Evolutionary conservation across 192 early-diverging fungal species (phyloP), one percentile per base, ranked within the genome.

Genomic region (Cetraspora pellucida): DNA sequence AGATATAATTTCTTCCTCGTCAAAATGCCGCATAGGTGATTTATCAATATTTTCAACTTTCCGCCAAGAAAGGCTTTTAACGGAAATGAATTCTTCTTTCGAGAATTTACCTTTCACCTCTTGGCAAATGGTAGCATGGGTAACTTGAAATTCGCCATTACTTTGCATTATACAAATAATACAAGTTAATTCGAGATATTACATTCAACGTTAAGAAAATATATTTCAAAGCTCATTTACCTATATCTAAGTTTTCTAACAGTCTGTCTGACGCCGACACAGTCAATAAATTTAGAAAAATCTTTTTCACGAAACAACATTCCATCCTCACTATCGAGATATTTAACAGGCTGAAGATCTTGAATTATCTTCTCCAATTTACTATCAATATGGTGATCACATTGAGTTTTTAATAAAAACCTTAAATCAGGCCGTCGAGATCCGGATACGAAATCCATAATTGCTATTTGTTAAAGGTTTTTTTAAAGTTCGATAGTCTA

Each of bases 381-480:
- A 37, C 0, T 10, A 8, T 37, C 27, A 58, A 73, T 58, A 44
- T 6, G 19, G 16, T 43, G 10, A 43, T 73, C 52, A 58, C 57
- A 58, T 23, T 37, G 54, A 58, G 71, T 58, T 43, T 73, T 73
- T 37, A 73, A 45, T 7, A 73, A 25, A 10, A 73, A 73, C 21
- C 71, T 54, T 10, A 55, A 43, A 44, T 73, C 71, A 9, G 71
- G 71, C 17, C n/a, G n/a, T 30, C n/a, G 9, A 23, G 50, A 31
- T 7, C 71, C 71, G 11, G 71, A 73, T 19, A 73, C 23, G 8
- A 73, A 27, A 57, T 73, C 71, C 27, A 73, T 3, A 57, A 73
- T 73, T 10, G 71, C 71, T 54, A 54, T 54, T 37, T 37, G 0
- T 37, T 37, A 37, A 37, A 37, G 37, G 7, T 37, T 37, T 37